phyloP scores from a whole-genome alignment of 345 rosid genomes.

The Angophora floribunda region DNA sequence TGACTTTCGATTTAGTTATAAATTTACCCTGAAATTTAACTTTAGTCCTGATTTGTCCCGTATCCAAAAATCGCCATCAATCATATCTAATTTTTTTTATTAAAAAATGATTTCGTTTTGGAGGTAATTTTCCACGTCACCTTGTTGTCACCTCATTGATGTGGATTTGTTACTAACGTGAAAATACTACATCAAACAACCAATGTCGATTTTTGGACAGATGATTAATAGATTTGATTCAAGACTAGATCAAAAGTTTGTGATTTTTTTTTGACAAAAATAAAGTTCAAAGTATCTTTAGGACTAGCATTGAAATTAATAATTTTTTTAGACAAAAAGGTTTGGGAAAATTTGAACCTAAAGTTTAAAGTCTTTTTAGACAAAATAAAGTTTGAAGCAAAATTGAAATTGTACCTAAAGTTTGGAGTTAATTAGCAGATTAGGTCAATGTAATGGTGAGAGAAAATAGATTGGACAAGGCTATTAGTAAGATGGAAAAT shows the following conservation, averaged over 20 bases:
- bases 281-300: too few species aligned
- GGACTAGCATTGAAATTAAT: too few species aligned
- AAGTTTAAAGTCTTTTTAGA: background rate
- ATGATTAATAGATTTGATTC: too few species aligned
- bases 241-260: too few species aligned
- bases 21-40: background rate
- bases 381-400: background rate
- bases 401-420: background rate
- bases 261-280: too few species aligned
- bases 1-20: background rate
- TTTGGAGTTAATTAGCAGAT: too few species aligned
- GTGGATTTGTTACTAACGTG: background rate
- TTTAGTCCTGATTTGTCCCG: background rate
- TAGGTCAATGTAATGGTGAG: background rate
- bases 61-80: too few species aligned
- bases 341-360: background rate
- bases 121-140: background rate
- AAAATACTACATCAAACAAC: background rate
- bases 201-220: fast-evolving
- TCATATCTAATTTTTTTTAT: too few species aligned
- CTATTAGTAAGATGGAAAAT: background rate
- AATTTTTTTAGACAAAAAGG: too few species aligned
- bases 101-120: background rate
- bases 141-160: background rate
- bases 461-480: background rate